Evolutionary conservation across 345 rosid genomes (phyloP), one percentile per base, ranked within the genome.

Genomic region (Eucalyptus sideroxylon): DNA sequence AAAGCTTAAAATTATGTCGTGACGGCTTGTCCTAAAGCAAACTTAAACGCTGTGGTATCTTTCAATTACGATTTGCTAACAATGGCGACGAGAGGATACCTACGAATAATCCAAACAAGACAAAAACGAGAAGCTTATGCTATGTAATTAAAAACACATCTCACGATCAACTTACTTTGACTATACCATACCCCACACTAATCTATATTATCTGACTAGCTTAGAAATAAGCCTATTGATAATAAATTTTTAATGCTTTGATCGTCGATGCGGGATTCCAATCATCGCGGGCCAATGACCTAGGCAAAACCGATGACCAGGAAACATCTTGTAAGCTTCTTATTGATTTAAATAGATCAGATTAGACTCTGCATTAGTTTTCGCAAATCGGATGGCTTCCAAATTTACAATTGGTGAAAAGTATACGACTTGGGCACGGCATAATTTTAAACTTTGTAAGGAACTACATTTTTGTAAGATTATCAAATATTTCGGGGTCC

Each of bases 401-500:
- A 37, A 4, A 11, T 72, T 72, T 34, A 69, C 12, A 7, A 13
- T 21, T 24, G 27, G 15, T 77, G 42, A 77, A 77, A 77, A 77
- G 4, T 11, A 21, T 17, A 21, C 9, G 4, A 37, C 4, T 0
- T 24, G 6, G 6, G 14, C 7, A 2, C 4, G 8, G 3, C 26
- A 19, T 5, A 14, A 6, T 37, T 34, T 72, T 19, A 72, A 34
- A 19, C 82, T 72, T 72, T 19, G 8, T 72, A 37, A 19, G 14
- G 21, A 34, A 8, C 7, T 34, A 5, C 4, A 9, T 34, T 69
- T 69, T 69, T 69, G 44, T 34, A 17, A 69, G 44, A 69, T 69
- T 16, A 34, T 34, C 21, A 67, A 16, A 67, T 67, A 31, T 31
- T 16, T 31, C 21, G 80, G 23, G 42, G 80, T 62, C 69, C 69